Percentiles rank a stretch among this genome's conserved stretches.
Conservation (phyloP, 2,329 filamentous ascomycete species). For the Macrophomina pseudophaseolina region DNA sequence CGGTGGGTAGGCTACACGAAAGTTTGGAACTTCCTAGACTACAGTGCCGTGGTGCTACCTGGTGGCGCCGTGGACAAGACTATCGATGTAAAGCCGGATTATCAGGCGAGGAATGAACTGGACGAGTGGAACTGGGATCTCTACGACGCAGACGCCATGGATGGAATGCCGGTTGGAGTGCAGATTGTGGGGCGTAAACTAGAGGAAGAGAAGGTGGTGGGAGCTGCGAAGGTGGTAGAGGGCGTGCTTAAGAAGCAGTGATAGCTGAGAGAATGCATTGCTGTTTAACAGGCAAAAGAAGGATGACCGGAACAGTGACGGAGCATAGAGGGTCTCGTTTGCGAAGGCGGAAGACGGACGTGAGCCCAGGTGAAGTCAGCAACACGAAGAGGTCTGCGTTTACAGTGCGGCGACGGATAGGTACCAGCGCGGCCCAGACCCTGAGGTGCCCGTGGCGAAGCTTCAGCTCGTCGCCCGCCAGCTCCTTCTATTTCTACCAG, state of each 20-base stretch:
- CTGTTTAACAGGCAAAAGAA: neutral
- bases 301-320: neutral
- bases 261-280: neutral
- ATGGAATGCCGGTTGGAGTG: conserved; percentile 33
- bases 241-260: conserved; percentile 30
- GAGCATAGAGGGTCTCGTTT: neutral
- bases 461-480: neutral
- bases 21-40: conserved; percentile 63
- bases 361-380: neutral
- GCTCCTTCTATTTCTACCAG: neutral
- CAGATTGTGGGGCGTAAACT: conserved; percentile 34
- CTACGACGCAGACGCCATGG: conserved; percentile 23
- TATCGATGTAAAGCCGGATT: conserved; percentile 52
- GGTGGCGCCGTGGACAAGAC: conserved; percentile 61
- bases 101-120: conserved; percentile 55
- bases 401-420: neutral
- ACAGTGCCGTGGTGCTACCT: conserved; percentile 60
- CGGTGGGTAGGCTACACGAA: conserved; percentile 54
- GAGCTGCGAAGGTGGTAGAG: conserved; percentile 12
- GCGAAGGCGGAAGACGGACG: neutral
- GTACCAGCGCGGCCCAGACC: neutral
- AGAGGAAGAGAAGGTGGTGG: conserved; percentile 36
- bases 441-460: neutral
- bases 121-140: conserved; percentile 56
- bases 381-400: neutral